Base-by-base conservation (phyloP, 2,329 filamentous ascomycete genomes). In the Dothideomycetidae sp. region DNA sequence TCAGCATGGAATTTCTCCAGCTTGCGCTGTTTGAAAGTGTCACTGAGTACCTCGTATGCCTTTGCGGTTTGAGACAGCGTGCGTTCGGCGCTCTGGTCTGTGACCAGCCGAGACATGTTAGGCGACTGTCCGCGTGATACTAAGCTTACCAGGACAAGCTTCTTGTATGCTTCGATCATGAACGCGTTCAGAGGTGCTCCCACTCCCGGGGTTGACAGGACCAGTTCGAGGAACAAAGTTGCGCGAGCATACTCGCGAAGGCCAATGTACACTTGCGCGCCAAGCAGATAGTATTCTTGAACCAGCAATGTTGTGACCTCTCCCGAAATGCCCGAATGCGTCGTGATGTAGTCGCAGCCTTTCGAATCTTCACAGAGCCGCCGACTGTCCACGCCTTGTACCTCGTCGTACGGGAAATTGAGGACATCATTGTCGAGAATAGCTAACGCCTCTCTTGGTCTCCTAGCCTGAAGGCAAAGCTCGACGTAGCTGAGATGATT, bases 111-210 rank as follows among this genome's bases (percentile, higher is more conserved):
- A 1, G 81, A 80, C 7, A 73, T 53, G 1, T 57, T 39, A 48
- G 61, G 55, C 48, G 71, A 63, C 49, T 66, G 71, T 46, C 85
- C 86, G 37, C 75, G 63, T 5, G 72, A 66, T 12, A 98, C 62
- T 38, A 94, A 66, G 37, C 75, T 74, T 7, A 85, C 69, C 11
- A 98, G 62, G 5, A 92, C 54, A 81, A 84, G 94, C 58, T 88
- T 92, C 61, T 88, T 92, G 64, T 93, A 88, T 4, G 83, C 82
- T 46, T 93, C 84, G 3, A 81, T 66, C 79, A 90, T 90, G 35
- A 92, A 68, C 12, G 50, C 42, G 53, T 75, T 78, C 56, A 78
- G 88, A 10, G 74, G 66, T 23, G 73, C 67, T 19, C 67, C 63
- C 13, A 75, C 76, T 0, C 68, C 64, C 1, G 85, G 82, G 40